These are phyloP conservation scores for Microsporum audouinii DNA, from an alignment of 2,329 filamentous ascomycete genomes.

Conservation along the genomic window DNA sequence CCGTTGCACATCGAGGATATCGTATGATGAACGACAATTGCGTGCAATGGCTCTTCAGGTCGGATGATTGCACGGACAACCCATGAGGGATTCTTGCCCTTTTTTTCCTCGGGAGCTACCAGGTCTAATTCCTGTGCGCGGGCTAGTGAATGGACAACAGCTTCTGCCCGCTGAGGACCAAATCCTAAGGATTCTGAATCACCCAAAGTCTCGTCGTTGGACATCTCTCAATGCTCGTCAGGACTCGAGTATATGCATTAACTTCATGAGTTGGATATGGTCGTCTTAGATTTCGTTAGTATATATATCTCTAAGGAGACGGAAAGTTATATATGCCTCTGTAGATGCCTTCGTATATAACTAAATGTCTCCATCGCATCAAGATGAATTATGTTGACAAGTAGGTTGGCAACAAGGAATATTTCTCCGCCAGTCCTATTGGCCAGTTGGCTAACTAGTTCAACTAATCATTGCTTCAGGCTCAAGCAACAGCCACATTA, in stretches of 20 bases:
- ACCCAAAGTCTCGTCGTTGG: neutral
- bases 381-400: too few relatives aligned
- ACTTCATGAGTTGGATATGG: neutral
- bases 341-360: too few relatives aligned
- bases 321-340: too few relatives aligned
- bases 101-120: neutral
- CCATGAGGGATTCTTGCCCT: neutral
- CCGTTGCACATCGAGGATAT: conserved; percentile 7
- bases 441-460: too few relatives aligned
- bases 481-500: too few relatives aligned
- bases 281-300: neutral
- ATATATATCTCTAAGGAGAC: neutral
- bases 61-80: conserved; percentile 1
- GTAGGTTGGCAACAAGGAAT: too few relatives aligned
- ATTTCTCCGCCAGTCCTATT: too few relatives aligned
- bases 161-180: neutral
- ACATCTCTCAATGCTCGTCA: neutral
- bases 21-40: conserved; percentile 7
- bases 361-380: too few relatives aligned
- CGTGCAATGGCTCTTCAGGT: conserved; percentile 6
- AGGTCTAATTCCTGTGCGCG: neutral
- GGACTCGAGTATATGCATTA: neutral
- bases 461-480: too few relatives aligned
- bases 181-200: neutral
- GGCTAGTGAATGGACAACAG: neutral